Evolutionary conservation across 352 stramenopile species (phyloP).

Genomic region (Phytophthora pini): DNA sequence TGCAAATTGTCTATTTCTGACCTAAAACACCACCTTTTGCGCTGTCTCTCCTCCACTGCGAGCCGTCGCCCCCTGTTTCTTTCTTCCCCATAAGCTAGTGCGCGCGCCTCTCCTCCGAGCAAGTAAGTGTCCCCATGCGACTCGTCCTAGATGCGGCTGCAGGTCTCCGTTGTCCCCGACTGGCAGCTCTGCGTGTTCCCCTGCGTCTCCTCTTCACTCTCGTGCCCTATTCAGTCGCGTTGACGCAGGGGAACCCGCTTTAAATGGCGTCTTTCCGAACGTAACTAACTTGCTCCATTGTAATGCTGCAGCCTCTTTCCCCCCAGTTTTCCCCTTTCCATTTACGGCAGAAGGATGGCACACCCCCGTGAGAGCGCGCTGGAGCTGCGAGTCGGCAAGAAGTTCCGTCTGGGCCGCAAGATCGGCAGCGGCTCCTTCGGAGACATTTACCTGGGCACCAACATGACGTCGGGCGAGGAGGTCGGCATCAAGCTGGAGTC

Average conservation of each 20-base stretch:
- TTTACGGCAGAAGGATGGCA: conserved; percentile 50
- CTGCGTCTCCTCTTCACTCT: conserved; percentile 13
- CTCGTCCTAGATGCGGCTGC: conserved; percentile 2
- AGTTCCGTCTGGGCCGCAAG: conserved; percentile 99
- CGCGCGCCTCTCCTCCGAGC: conserved; percentile 31
- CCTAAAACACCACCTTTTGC: conserved; percentile 22
- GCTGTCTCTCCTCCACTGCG: conserved; percentile 40
- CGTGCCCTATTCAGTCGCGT: too few relatives aligned
- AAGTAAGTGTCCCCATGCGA: conserved; percentile 28
- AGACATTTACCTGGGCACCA: conserved; percentile 99
- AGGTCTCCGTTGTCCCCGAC: not conserved
- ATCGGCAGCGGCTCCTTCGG: conserved; percentile 99
- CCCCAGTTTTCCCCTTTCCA: conserved; percentile 19
- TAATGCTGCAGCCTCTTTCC: conserved; percentile 18
- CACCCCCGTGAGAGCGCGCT: conserved; percentile 80
- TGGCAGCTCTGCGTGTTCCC: conserved; percentile 9
- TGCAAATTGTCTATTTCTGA: conserved; percentile 32
- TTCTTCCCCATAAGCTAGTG: conserved; percentile 46
- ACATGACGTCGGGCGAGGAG: conserved; percentile 99
- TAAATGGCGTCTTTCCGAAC: conserved; percentile 1
- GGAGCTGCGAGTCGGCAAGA: conserved; percentile 99
- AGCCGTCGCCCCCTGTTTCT: conserved; percentile 47
- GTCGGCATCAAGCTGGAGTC: conserved; percentile 99
- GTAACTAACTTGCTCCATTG: conserved; percentile 18
- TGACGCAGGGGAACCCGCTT: conserved; percentile 11